Percentiles rank a stretch among this genome's conserved stretches.
These are phyloP conservation scores for Xanthoconium stramineum DNA, from an alignment of 768 basidiomycete genomes.

Conservation along the genomic window DNA sequence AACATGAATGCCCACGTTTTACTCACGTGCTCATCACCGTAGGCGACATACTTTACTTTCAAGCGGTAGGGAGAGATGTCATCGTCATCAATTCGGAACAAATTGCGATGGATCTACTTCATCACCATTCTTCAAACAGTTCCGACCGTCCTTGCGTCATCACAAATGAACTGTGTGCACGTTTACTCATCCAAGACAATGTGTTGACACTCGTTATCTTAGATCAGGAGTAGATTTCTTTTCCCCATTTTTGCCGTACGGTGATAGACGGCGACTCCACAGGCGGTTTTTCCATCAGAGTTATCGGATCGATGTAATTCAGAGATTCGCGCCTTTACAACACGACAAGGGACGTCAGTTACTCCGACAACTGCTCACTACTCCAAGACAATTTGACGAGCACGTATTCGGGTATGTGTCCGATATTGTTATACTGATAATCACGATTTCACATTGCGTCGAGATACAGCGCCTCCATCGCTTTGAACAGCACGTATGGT, in stretches of 20 bases:
- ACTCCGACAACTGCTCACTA: background rate
- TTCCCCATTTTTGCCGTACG: background rate
- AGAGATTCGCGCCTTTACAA: background rate
- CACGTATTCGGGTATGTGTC: background rate
- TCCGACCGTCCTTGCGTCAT: background rate
- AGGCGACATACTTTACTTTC: no score
- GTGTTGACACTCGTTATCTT: no score
- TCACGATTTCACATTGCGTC: background rate
- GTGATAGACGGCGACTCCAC: background rate
- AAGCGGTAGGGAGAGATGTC: no score
- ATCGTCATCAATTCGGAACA: no score
- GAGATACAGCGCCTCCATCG: background rate
- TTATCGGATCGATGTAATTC: background rate
- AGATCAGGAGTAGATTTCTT: background rate
- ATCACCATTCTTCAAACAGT: no score
- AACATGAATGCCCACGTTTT: no score
- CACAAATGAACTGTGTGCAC: background rate
- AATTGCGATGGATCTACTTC: no score
- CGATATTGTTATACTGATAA: background rate
- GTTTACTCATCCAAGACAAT: no score
- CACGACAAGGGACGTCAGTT: background rate
- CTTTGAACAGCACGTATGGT: background rate
- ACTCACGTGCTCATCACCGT: no score
- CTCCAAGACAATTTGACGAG: background rate
- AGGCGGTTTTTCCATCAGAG: background rate